These are phyloP conservation scores for Lyophyllum semitale DNA, from an alignment of 768 basidiomycete genomes.

Conservation along the genomic window DNA sequence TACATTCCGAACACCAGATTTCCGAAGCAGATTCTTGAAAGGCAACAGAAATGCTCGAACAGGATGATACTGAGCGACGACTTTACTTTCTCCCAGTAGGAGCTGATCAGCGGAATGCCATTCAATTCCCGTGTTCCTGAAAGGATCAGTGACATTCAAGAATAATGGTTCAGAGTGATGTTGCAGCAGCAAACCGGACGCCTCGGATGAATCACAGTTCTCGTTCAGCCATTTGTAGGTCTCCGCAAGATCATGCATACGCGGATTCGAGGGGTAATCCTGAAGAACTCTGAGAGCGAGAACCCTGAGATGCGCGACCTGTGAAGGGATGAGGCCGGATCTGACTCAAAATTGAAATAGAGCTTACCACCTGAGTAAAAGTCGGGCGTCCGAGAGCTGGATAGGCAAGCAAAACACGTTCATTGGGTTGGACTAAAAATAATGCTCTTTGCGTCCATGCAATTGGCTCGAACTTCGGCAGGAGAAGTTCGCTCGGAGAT, in stretches of 20 bases:
- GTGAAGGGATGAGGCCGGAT: not conserved
- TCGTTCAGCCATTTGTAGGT: conserved; percentile 48
- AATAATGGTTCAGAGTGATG: conserved; percentile 33
- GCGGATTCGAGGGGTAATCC: conserved; percentile 22
- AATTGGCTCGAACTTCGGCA: conserved; percentile 36
- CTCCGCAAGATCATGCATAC: conserved; percentile 36
- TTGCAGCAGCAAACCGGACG: conserved; percentile 14
- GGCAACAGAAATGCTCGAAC: conserved; percentile 35
- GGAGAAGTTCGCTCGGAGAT: conserved; percentile 39
- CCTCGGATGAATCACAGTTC: conserved; percentile 18
- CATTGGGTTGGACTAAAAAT: conserved; percentile 28
- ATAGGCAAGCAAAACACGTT: conserved; percentile 34
- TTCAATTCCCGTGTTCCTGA: conserved; percentile 30
- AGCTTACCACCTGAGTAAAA: conserved; percentile 44
- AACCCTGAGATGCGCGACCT: conserved; percentile 44
- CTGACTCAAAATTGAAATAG: not conserved
- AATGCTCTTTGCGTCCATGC: conserved; percentile 53
- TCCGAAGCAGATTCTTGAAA: conserved; percentile 32
- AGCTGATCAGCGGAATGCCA: conserved; percentile 42
- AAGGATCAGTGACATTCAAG: conserved; percentile 47
- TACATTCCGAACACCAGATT: conserved; percentile 32
- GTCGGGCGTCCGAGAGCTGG: conserved; percentile 40
- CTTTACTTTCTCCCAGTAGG: conserved; percentile 34
- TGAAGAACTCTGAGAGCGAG: conserved; percentile 30
- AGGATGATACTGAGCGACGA: conserved; percentile 26